Conservation (phyloP, 306 rosid genomes). For the Medicago arabica region DNA sequence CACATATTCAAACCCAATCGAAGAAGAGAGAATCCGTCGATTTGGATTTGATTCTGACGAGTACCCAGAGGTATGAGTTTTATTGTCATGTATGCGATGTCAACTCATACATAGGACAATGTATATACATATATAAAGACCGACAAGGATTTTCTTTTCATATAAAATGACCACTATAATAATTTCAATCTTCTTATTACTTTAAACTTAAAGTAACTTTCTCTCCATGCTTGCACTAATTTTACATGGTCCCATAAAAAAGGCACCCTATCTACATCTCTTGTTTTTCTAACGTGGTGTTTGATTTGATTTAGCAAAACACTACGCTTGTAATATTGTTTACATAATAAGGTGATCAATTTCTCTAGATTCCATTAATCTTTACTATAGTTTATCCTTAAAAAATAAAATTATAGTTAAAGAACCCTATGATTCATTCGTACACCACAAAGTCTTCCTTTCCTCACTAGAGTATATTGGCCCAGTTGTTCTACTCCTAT, state of each 20-base stretch:
- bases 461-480: neutral
- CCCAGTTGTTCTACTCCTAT: conserved; percentile 39
- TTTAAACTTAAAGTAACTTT: conserved; percentile 1
- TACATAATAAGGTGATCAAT: neutral
- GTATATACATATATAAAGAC: neutral
- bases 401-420: neutral
- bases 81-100: no score
- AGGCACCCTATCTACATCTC: neutral
- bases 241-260: conserved; percentile 8
- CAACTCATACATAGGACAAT: no score
- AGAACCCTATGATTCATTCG: conserved; percentile 22
- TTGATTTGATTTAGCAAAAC: conserved; percentile 23
- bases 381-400: neutral
- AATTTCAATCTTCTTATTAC: conserved; percentile 12
- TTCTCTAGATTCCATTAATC: conserved; percentile 25
- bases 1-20: no score
- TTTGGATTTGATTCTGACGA: no score
- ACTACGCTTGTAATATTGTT: neutral
- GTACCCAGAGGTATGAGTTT: no score
- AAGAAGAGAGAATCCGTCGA: no score
- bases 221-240: conserved; percentile 24
- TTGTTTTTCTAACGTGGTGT: neutral
- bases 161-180: neutral
- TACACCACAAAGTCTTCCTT: conserved; percentile 2
- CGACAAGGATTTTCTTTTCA: neutral